Evolutionary conservation across 306 rosid genomes (phyloP).

Genomic region (Dalbergia oliveri): DNA sequence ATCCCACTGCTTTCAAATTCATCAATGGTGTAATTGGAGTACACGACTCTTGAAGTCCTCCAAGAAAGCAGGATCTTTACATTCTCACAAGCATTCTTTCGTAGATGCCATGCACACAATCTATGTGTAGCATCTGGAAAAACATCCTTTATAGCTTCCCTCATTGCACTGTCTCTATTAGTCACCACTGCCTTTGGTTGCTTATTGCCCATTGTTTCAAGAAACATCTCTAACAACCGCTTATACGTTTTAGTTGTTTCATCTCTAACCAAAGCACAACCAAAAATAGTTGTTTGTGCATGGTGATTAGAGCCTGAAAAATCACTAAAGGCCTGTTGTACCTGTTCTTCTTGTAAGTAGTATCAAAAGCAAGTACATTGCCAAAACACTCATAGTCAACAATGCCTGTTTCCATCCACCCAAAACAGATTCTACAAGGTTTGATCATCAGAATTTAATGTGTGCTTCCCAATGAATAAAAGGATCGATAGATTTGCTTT

Average conservation of each 20-base stretch:
- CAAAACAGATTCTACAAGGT: not conserved
- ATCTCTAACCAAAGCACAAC: not conserved
- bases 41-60: not conserved
- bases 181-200: not conserved
- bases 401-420: not conserved
- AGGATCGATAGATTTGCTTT: not conserved
- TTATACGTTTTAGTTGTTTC: not conserved
- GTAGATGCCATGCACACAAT: not conserved
- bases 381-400: not conserved
- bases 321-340: not conserved
- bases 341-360: not conserved
- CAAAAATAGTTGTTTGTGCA: not conserved
- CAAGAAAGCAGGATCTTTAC: not conserved
- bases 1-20: too few relatives aligned
- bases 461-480: not conserved
- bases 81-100: not conserved
- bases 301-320: not conserved
- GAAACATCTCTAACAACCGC: not conserved
- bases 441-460: not conserved
- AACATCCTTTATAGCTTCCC: not conserved
- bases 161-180: not conserved
- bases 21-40: too few relatives aligned
- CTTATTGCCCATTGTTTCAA: not conserved
- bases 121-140: not conserved
- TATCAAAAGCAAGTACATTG: not conserved